Evolutionary conservation across 2,329 filamentous ascomycete species (phyloP), one percentile per base, ranked within the genome.

Genomic region (Cercospora sp.): DNA sequence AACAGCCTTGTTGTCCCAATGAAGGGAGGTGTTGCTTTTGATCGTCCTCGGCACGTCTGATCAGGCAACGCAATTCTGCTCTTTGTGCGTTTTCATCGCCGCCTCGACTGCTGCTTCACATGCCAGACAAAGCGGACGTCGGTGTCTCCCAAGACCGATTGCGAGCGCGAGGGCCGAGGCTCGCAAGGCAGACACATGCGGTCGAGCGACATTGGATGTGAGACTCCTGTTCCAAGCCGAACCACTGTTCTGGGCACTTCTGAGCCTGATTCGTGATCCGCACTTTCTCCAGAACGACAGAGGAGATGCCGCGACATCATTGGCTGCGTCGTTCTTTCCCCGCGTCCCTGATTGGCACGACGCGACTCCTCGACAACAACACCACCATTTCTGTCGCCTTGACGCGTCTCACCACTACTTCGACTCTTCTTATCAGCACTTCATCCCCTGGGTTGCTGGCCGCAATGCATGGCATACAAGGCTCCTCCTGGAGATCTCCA

Each of bases 121-220:
- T 64, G 62, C 31, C 55, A 30, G 12, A 39, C 36, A 31, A 12
- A 58, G 55, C n/a, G 26, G 12, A 55, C 39, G 28, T 48, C 33
- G 23, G 26, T 51, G 39, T 48, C 20, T 55, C 30, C 20, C 53
- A 3, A 48, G 23, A 31, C 23, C 63, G 63, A 65, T 18, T 16
- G 48, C 65, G 65, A 67, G 26, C 63, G 60, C 65, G 60, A 64
- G 26, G 23, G 20, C 48, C 62, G 28, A 58, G 62, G 36, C 42
- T 60, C 4, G 23, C 61, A 48, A 67, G 65, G 65, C 65, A 67
- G 65, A 55, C 60, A 64, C 55, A 30, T 67, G 59, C 18, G 4
- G 26, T 45, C 33, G n/a, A 18, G 33, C 20, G 33, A 48, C 23
- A 59, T 20, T 64, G 26, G 18, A 36, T 16, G 18, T 53, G 48